Evolutionary conservation across 2,329 filamentous ascomycete genomes (phyloP).

Genomic region (Exophiala alcalophila): DNA sequence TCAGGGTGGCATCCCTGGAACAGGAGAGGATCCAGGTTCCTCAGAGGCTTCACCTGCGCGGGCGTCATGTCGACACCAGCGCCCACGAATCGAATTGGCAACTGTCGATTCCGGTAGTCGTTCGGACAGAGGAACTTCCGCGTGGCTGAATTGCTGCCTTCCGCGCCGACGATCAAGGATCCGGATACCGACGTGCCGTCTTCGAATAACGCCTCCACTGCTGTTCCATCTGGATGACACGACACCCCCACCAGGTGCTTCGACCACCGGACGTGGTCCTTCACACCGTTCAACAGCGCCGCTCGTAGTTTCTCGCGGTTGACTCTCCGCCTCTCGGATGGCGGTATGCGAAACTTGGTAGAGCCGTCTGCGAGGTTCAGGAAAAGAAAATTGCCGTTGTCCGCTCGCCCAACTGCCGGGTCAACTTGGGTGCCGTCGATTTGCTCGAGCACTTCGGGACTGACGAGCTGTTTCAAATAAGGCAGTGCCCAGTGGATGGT

Average conservation of each 20-base stretch:
- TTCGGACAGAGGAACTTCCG: slow-evolving; percentile 22
- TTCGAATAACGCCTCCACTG: slow-evolving; percentile 22
- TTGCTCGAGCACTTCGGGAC: slow-evolving; percentile 28
- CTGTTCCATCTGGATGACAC: background rate
- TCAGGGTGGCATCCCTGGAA: slow-evolving; percentile 25
- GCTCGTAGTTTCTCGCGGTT: slow-evolving; percentile 34
- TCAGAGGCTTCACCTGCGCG: slow-evolving; percentile 15
- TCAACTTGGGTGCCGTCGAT: slow-evolving; percentile 32
- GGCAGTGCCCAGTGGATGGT: slow-evolving; percentile 35
- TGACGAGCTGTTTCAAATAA: slow-evolving; percentile 28
- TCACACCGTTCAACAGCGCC: slow-evolving; percentile 31
- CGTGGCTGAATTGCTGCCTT: slow-evolving; percentile 31
- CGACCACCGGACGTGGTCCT: slow-evolving; percentile 32
- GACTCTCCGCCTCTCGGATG: slow-evolving; percentile 31
- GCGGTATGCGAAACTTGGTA: slow-evolving; percentile 34
- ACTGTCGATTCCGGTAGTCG: slow-evolving; percentile 12
- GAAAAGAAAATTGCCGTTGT: slow-evolving; percentile 34
- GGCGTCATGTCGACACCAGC: slow-evolving; percentile 17
- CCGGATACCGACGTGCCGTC: slow-evolving; percentile 26
- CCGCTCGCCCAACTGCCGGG: slow-evolving; percentile 31
- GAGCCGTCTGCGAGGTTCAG: slow-evolving; percentile 34
- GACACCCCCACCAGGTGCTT: slow-evolving; percentile 28
- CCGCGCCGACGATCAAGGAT: slow-evolving; percentile 31
- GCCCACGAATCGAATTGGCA: slow-evolving; percentile 19
- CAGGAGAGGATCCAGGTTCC: slow-evolving; percentile 28